Evolutionary conservation across 2,329 filamentous ascomycete genomes (phyloP).

Genomic region (Beauveria medogensis): DNA sequence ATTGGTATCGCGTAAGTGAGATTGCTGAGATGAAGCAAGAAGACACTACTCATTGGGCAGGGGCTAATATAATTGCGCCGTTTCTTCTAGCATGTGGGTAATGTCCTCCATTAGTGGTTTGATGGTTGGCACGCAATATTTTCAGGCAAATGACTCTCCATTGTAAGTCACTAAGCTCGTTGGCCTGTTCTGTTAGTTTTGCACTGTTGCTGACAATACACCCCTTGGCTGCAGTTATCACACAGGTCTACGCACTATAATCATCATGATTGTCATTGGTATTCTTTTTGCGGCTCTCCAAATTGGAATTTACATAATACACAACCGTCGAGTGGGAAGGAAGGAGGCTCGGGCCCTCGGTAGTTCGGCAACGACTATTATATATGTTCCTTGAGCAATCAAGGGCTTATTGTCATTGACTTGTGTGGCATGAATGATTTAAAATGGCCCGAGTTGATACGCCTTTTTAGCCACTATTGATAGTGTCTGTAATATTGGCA

Average conservation of each 20-base stretch:
- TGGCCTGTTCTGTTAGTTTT: background rate
- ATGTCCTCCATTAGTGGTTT: slow-evolving; percentile 43
- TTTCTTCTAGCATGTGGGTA: slow-evolving; percentile 30
- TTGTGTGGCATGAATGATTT: no score
- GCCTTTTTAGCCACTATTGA: no score
- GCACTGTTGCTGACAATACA: background rate
- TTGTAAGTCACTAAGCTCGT: slow-evolving; percentile 21
- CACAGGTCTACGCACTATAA: slow-evolving; percentile 36
- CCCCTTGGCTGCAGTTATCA: slow-evolving; percentile 27
- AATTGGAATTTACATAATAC: slow-evolving; percentile 12
- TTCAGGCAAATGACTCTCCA: slow-evolving; percentile 32
- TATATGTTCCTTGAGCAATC: background rate
- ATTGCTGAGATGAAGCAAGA: background rate
- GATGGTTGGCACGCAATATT: slow-evolving; percentile 44
- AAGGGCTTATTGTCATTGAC: background rate
- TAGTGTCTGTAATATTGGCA: no score
- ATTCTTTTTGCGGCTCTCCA: slow-evolving; percentile 33
- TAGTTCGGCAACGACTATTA: background rate
- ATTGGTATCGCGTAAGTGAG: slow-evolving; percentile 38
- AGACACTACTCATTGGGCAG: background rate
- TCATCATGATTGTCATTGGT: slow-evolving; percentile 34
- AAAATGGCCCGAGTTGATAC: no score
- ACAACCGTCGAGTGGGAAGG: background rate
- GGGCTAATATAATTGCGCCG: background rate
- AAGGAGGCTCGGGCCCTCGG: background rate